phyloP scores from a whole-genome alignment of 768 basidiomycete genomes.

The Cystofilobasidium capitatum region DNA sequence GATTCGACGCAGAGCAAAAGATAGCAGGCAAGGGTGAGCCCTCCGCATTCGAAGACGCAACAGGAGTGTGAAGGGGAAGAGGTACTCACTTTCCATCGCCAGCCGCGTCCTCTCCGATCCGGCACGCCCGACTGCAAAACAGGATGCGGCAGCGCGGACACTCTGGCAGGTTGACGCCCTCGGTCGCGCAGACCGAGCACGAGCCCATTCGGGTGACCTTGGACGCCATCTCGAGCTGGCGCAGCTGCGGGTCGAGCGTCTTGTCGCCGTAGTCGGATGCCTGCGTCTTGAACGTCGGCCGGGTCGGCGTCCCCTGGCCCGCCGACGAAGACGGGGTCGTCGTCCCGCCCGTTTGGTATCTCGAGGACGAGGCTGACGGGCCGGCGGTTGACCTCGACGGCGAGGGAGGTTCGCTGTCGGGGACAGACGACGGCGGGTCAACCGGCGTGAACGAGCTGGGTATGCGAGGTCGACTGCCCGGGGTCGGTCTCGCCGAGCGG shows the following conservation, averaged over 20 bases:
- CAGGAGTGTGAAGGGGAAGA: not conserved
- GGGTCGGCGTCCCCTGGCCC: not conserved
- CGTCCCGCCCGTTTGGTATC: too few species aligned
- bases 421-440: not conserved
- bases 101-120: slow-evolving; percentile 13
- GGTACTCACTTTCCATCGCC: slow-evolving; percentile 26
- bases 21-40: not conserved
- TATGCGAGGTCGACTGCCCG: not conserved
- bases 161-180: slow-evolving; percentile 25
- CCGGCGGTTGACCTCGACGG: not conserved
- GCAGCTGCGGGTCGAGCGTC: slow-evolving; percentile 24
- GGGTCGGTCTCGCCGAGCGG: not conserved
- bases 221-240: slow-evolving; percentile 24
- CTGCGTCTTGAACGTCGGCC: slow-evolving; percentile 7
- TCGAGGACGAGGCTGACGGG: not conserved
- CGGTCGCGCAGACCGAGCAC: slow-evolving; percentile 19
- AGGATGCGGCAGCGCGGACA: slow-evolving; percentile 15
- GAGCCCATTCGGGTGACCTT: slow-evolving; percentile 12
- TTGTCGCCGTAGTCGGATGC: slow-evolving; percentile 16
- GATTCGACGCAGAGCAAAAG: not conserved
- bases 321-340: slow-evolving; percentile 1
- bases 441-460: slow-evolving; percentile 6
- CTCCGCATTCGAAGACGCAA: not conserved
- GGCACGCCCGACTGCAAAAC: slow-evolving; percentile 23
- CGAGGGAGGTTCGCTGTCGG: not conserved